These are phyloP conservation scores for Ramularia endophylla DNA, from an alignment of 2,329 filamentous ascomycete genomes.

Conservation along the genomic window DNA sequence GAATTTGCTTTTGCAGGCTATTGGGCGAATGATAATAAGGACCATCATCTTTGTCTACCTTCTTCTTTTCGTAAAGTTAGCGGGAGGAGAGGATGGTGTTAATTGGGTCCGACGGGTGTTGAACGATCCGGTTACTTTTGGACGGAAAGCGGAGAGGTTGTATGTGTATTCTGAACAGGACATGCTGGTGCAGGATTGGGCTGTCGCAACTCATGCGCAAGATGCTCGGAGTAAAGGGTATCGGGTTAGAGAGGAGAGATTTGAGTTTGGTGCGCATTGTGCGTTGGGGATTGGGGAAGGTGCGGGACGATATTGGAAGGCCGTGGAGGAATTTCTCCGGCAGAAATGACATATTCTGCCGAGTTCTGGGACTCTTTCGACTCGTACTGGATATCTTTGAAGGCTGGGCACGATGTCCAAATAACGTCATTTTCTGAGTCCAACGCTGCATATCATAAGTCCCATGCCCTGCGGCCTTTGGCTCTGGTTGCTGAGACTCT, in stretches of 20 bases:
- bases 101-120: conserved; percentile 7
- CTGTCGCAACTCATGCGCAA: conserved; percentile 51
- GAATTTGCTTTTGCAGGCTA: conserved; percentile 8
- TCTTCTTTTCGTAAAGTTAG: conserved; percentile 3
- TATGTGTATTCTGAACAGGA: conserved; percentile 57
- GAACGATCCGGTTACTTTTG: conserved; percentile 12
- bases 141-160: conserved; percentile 35
- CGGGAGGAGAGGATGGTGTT: conserved; percentile 9
- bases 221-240: conserved; percentile 46
- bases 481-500: no score
- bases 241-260: conserved; percentile 45
- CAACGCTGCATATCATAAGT: no score
- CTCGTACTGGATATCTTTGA: no score
- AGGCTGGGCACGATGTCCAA: no score
- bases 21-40: conserved; percentile 10
- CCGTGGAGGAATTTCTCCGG: conserved; percentile 19
- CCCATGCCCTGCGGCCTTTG: no score
- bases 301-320: conserved; percentile 53
- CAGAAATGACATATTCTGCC: no score
- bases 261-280: conserved; percentile 55
- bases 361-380: no score
- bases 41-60: conserved; percentile 5
- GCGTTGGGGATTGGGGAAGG: conserved; percentile 53
- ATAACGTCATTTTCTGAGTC: no score
- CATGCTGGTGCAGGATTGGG: conserved; percentile 49